Evolutionary conservation across 768 basidiomycete species (phyloP).

Genomic region (Clitopilus passeckerianus): DNA sequence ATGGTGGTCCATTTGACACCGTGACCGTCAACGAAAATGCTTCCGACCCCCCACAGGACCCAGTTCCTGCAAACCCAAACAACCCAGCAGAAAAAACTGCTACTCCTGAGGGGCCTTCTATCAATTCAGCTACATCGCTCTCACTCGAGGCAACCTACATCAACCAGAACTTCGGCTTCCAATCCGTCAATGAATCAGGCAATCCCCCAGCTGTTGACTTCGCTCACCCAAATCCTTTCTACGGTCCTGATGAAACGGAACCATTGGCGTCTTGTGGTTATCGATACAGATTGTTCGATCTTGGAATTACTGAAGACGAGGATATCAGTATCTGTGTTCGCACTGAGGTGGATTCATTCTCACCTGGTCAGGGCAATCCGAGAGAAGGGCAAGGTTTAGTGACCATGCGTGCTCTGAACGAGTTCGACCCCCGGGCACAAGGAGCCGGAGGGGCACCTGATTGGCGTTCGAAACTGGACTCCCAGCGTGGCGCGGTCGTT

Average conservation of each 20-base stretch:
- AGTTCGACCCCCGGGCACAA: constrained; percentile 88
- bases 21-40: constrained; percentile 99
- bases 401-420: constrained; percentile 93
- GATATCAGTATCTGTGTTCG: constrained; percentile 88
- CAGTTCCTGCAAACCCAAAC: constrained; percentile 71
- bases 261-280: constrained; percentile 96
- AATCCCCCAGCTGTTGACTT: constrained; percentile 68
- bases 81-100: constrained; percentile 64
- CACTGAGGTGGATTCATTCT: constrained; percentile 93
- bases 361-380: constrained; percentile 55
- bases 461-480: constrained; percentile 96
- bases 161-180: constrained; percentile 98
- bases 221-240: constrained; percentile 91
- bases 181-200: constrained; percentile 75
- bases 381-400: constrained; percentile 72
- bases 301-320: constrained; percentile 87
- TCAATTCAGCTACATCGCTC: constrained; percentile 90
- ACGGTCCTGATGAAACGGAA: constrained; percentile 88
- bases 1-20: constrained; percentile 94
- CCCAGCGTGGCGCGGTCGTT: constrained; percentile 95
- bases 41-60: constrained; percentile 86
- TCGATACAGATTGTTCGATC: constrained; percentile 92
- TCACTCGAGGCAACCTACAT: constrained; percentile 98
- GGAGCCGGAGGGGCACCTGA: constrained; percentile 97
- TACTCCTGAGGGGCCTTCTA: constrained; percentile 68